These are phyloP conservation scores for Sporothrix phasma DNA, from an alignment of 2,329 filamentous ascomycete species.

Conservation along the genomic window DNA sequence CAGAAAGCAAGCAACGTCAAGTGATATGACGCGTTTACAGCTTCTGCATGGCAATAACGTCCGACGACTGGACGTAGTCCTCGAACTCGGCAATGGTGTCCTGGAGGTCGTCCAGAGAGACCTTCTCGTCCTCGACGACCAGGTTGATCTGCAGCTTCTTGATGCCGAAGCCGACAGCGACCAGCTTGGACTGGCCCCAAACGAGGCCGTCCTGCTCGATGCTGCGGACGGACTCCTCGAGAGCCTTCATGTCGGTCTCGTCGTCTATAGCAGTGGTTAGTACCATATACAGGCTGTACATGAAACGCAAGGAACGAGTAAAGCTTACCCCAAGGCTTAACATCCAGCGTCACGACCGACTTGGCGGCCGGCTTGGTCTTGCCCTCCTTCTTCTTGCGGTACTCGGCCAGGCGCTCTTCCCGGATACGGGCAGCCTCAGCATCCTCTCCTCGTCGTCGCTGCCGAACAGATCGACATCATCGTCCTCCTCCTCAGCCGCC, in stretches of 20 bases:
- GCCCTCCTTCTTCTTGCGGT: constrained; percentile 92
- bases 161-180: constrained; percentile 92
- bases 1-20: not conserved
- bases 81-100: constrained; percentile 73
- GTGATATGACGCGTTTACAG: constrained; percentile 47
- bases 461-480: constrained; percentile 89
- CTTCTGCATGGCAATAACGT: constrained; percentile 87
- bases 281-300: too few species aligned
- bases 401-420: constrained; percentile 84
- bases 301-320: not conserved
- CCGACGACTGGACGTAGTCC: constrained; percentile 92
- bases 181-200: constrained; percentile 87
- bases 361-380: constrained; percentile 91
- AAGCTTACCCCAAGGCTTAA: constrained; percentile 70
- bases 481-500: constrained; percentile 60
- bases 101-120: constrained; percentile 79
- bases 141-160: constrained; percentile 99
- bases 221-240: constrained; percentile 70
- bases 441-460: constrained; percentile 91
- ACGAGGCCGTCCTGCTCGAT: constrained; percentile 91
- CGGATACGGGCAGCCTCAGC: constrained; percentile 73
- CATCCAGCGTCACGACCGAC: constrained; percentile 88
- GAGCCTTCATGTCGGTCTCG: constrained; percentile 79
- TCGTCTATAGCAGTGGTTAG: constrained; percentile 47
- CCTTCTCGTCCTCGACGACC: constrained; percentile 93